Percentiles rank a stretch among this genome's conserved stretches.
Evolutionary conservation across 2,329 filamentous ascomycete species (phyloP).

Genomic region (Tolypocladium paradoxum): DNA sequence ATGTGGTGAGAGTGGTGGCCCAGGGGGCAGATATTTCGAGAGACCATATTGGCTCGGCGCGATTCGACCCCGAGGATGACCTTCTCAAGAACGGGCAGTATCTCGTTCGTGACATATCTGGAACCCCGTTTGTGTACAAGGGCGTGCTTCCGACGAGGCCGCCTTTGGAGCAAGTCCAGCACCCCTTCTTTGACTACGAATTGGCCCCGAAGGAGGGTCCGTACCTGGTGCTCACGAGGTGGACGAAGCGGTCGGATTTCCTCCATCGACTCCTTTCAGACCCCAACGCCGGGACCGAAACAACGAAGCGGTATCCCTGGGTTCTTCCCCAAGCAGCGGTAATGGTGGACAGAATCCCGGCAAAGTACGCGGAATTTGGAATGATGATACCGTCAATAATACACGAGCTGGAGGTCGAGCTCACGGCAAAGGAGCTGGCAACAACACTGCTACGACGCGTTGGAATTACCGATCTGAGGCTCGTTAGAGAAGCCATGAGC

Average conservation of each 20-base stretch:
- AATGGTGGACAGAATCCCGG: slow-evolving; percentile 35
- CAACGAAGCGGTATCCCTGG: slow-evolving; percentile 29
- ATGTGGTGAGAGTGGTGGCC: slow-evolving; percentile 32
- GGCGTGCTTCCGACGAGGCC: slow-evolving; percentile 34
- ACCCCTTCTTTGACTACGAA: slow-evolving; percentile 23
- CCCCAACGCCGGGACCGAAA: slow-evolving; percentile 9
- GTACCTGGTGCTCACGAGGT: slow-evolving; percentile 37
- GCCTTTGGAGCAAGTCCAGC: slow-evolving; percentile 24
- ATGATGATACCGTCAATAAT: slow-evolving; percentile 64
- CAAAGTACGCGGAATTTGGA: slow-evolving; percentile 35
- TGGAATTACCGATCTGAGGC: slow-evolving; percentile 37
- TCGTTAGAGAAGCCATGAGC: slow-evolving; percentile 60
- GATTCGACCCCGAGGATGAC: slow-evolving; percentile 16
- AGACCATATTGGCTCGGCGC: slow-evolving; percentile 18
- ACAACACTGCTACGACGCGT: slow-evolving; percentile 26
- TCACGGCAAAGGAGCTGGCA: slow-evolving; percentile 51
- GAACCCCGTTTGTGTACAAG: slow-evolving; percentile 30
- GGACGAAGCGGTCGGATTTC: slow-evolving; percentile 48
- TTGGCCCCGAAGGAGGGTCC: slow-evolving; percentile 31
- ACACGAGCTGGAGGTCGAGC: slow-evolving; percentile 53
- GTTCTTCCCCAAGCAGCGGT: slow-evolving; percentile 38
- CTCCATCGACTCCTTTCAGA: slow-evolving; percentile 30
- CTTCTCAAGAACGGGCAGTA: slow-evolving; percentile 9
- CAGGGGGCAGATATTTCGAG: slow-evolving; percentile 12
- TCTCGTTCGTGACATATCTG: slow-evolving; percentile 28